Percentiles rank a stretch among this genome's conserved stretches.
Conservation (phyloP, 176 grass and related monocot species). For the Ampelocalamus luodianensis region DNA sequence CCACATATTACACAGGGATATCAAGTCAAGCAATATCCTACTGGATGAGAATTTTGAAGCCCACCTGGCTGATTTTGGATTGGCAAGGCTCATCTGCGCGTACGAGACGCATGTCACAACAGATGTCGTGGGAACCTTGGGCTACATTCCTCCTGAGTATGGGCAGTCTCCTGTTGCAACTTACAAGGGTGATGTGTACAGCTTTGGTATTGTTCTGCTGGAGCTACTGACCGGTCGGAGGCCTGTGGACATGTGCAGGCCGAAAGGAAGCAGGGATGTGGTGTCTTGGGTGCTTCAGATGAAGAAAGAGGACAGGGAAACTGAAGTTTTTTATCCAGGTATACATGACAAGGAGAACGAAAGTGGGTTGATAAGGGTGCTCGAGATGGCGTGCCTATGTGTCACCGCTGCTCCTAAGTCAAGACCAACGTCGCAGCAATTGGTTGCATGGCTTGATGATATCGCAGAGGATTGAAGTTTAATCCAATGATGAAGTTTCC, state of each 20-base stretch:
- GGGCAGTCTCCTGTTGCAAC: conserved; percentile 75
- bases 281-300: conserved; percentile 93
- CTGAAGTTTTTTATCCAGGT: conserved; percentile 73
- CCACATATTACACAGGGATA: conserved; percentile 90
- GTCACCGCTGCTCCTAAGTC: conserved; percentile 66
- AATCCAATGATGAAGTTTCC: background rate
- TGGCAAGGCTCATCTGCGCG: conserved; percentile 75
- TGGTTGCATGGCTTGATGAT: conserved; percentile 77
- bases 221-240: conserved; percentile 81
- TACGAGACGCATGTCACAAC: conserved; percentile 95
- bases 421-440: conserved; percentile 74
- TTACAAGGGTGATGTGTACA: conserved; percentile 90
- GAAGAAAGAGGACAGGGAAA: conserved; percentile 69
- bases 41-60: conserved; percentile 85
- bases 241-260: conserved; percentile 92
- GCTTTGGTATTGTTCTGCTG: conserved; percentile 85
- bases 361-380: conserved; percentile 57
- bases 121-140: conserved; percentile 83
- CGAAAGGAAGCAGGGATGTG: conserved; percentile 81
- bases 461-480: conserved; percentile 39
- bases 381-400: conserved; percentile 87
- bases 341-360: conserved; percentile 59
- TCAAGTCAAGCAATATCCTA: conserved; percentile 98
- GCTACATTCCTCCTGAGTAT: conserved; percentile 90
- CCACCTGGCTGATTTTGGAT: conserved; percentile 85